These are phyloP conservation scores for Podila epicladia DNA, from an alignment of 192 early-diverging fungal genomes.

Conservation along the genomic window DNA sequence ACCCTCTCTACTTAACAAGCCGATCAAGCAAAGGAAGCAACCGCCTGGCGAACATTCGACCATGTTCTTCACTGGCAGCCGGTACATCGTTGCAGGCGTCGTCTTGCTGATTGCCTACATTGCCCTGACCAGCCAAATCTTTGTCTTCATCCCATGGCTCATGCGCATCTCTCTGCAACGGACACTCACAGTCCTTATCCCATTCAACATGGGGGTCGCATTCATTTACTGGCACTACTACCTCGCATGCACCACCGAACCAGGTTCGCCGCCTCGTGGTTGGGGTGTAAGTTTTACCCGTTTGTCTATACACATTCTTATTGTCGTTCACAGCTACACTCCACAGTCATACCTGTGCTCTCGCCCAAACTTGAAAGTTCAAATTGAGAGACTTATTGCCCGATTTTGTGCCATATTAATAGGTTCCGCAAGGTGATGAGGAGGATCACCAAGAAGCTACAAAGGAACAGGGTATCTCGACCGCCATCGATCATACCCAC, in stretches of 20 bases:
- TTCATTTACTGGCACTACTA: conserved; percentile 92
- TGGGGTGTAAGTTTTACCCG: conserved; percentile 50
- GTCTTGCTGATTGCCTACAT: conserved; percentile 68
- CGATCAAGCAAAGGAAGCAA: too few relatives aligned
- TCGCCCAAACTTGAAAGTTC: too few relatives aligned
- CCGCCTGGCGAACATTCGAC: background rate
- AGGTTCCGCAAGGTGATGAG: too few relatives aligned
- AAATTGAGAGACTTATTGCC: too few relatives aligned
- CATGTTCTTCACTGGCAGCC: conserved; percentile 48
- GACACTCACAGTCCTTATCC: conserved; percentile 55
- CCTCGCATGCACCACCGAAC: conserved; percentile 76
- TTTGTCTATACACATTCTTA: background rate
- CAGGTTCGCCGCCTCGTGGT: conserved; percentile 79
- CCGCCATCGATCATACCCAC: too few relatives aligned
- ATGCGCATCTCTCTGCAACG: conserved; percentile 2
- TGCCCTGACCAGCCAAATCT: conserved; percentile 68
- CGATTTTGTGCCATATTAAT: too few relatives aligned
- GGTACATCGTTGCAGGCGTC: conserved; percentile 63
- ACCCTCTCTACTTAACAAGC: too few relatives aligned
- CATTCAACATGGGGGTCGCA: conserved; percentile 82
- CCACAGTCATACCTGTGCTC: background rate
- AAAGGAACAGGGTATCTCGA: too few relatives aligned
- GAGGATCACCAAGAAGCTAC: too few relatives aligned
- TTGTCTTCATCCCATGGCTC: conserved; percentile 63
- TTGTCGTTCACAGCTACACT: background rate